Evolutionary conservation across 2,329 filamentous ascomycete genomes (phyloP), one percentile per base, ranked within the genome.

Genomic region (Trichocomaceae sp.): DNA sequence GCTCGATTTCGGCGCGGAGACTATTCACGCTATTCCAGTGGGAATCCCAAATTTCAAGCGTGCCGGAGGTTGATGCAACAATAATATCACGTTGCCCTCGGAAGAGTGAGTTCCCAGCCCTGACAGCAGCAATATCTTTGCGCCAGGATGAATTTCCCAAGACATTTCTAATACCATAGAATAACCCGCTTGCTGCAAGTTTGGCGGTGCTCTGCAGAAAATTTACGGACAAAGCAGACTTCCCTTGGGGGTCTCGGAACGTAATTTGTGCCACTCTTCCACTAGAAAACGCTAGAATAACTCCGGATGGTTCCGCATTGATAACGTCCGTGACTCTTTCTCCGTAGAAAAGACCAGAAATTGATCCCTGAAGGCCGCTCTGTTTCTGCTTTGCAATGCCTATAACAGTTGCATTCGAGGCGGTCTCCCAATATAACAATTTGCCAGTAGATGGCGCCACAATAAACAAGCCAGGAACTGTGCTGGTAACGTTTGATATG

Each of bases 391-490:
- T 86, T 64, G 92, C 88, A 41, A 95, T 82, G 59, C 88, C 88
- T 54, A 95, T 79, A 0, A 89, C 90, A 39, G 90, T 88, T 9
- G 90, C 90, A 69, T 85, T 90, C 54, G 92, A 90, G 59, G 97
- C 88, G 39, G 90, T 95, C 69, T 97, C 93, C 90, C 93, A 97
- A 70, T 93, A 97, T 45, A 89, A 85, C 51, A 97, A 83, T 69
- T 86, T 91, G 51, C 93, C 93, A 48, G 80, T 90, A 17, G 82
- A 83, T 12, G 92, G 88, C 75, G 92, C 88, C 37, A 97, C 80
- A 37, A 96, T 82, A 26, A 99, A 83, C 37, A 99, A 79, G 2
- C 93, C 93, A 33, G 91, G 87, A 62, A 95, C 88, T 48, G 83
- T 83, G n/a, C 83, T 83, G 4, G 87, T 46, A 5, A 88, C 87